Base-by-base conservation (phyloP, 768 basidiomycete species). In the Boletellus ananas region DNA sequence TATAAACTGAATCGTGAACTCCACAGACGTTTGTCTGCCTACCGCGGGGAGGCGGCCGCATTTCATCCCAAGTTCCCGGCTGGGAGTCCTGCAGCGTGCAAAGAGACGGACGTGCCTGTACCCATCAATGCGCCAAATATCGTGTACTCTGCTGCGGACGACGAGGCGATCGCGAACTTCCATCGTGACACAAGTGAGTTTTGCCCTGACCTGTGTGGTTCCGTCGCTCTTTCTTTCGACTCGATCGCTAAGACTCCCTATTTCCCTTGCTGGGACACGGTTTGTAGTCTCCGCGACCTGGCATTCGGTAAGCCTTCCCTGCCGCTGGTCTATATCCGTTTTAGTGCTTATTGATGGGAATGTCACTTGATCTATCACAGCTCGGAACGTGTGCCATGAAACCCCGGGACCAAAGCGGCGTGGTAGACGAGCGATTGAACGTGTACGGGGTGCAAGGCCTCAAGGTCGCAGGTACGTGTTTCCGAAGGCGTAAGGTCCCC, bases 1-100 rank as follows among this genome's bases (percentile, higher is more conserved):
- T 84, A 82, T 63, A 85, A 84, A 57, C 74, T 72, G 45, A 50
- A 62, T 5, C 71, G 81, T 2, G 82, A 85, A 64, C 49, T 79
- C 16, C 70, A 71, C 3, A 76, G 83, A 21, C 76, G 82, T 9
- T 78, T 83, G 77, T 56, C 66, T 17, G 49, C 36, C 4, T 57
- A 52, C 31, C 45, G 56, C 21, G 58, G 58, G 25, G 58, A 59
- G 41, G 45, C 34, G 1, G 7, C 29, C 16, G 13, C 42, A 2
- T 1, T 4, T 10, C 56, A 59, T 9, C 71, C 71, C 9, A 17
- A 39, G 8, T 72, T 73, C 49, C 25, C 61, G 1, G 47, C 43
- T 3, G 63, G 56, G 3, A 62, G 71, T 27, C n/a, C 54, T 13
- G 70, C 71, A 3, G 40, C 55, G 1, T 61, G 62, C 37, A 44